Conservation (phyloP, 768 basidiomycete species). For the Auriscalpium orientale region DNA sequence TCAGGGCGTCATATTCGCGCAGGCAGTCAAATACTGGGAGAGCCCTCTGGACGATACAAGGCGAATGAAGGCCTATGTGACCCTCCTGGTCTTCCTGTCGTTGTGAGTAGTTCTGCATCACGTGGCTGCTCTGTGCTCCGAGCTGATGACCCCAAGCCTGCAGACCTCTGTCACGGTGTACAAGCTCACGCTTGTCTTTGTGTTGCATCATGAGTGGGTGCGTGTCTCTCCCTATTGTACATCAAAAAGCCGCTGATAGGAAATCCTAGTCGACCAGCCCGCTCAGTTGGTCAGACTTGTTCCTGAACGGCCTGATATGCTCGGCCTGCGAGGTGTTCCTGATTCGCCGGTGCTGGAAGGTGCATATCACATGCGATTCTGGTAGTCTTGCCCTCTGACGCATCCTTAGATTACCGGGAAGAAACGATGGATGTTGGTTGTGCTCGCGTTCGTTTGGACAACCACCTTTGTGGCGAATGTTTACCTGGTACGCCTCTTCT, state of each 20-base stretch:
- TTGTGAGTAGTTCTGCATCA: conserved; percentile 26
- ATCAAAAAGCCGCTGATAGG: neutral
- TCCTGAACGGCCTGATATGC: conserved; percentile 41
- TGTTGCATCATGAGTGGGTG: conserved; percentile 18
- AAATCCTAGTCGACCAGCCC: conserved; percentile 24
- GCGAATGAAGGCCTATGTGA: conserved; percentile 35
- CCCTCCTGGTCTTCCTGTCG: conserved; percentile 31
- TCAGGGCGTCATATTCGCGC: conserved; percentile 26
- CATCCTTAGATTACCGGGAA: conserved; percentile 32
- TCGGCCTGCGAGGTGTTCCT: conserved; percentile 42
- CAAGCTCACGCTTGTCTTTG: conserved; percentile 21
- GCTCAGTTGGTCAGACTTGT: conserved; percentile 38
- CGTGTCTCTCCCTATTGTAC: neutral
- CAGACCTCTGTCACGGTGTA: conserved; percentile 21
- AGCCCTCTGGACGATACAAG: conserved; percentile 38
- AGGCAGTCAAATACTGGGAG: conserved; percentile 27
- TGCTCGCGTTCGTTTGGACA: conserved; percentile 27
- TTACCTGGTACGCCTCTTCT: conserved; percentile 25
- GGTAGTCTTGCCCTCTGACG: too few species aligned
- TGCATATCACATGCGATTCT: conserved; percentile 10
- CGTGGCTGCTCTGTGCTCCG: neutral
- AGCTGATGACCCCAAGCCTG: conserved; percentile 7
- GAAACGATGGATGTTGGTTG: conserved; percentile 29
- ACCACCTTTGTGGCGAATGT: conserved; percentile 32
- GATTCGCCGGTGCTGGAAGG: conserved; percentile 47